Evolutionary conservation across 2,329 filamentous ascomycete genomes (phyloP), one percentile per base, ranked within the genome.

Genomic region (Aureobasidium leucospermi): DNA sequence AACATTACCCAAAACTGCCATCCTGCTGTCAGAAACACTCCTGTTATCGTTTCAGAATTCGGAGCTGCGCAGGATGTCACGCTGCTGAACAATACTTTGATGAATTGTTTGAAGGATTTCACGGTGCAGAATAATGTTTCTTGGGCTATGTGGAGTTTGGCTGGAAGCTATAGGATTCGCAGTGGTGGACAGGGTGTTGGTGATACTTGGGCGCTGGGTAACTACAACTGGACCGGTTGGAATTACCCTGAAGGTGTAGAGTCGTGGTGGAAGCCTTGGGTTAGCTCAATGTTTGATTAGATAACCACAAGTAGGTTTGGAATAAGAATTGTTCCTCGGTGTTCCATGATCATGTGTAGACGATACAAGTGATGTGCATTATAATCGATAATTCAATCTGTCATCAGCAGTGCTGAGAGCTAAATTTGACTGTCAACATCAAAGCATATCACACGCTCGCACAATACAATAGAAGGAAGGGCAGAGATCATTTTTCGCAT

Each of bases 211-310:
- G 78, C 76, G 0, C 62, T 81, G 66, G 75, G 74, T 41, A 80
- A 73, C 60, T 72, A 71, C 13, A 72, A 79, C 57, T 81, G 76
- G 76, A 70, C 68, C 10, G 76, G 73, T 0, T 81, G 78, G 78
- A 74, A 73, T 32, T 76, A 74, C 48, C 70, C 73, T 1, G 72
- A 70, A 42, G 78, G 75, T 1, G 70, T 81, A 32, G 75, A 81
- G 62, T 66, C 73, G 53, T 77, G 75, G 64, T 80, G 78, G 78
- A 79, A 78, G 71, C 78, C 78, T 2, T 81, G 78, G 78, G 72
- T 79, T 2, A 63, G 67, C 64, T 69, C 64, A 9, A 79, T 78
- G 76, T 41, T 52, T 10, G 39, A 42, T 15, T 16, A 42, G 6
- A 16, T 15, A 42, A 15, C 9, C 23, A 23, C 23, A 23, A 23